A percentile compares a stretch with the other conserved stretches of the same genome.
These are phyloP conservation scores for Arabidopsis lyrata DNA, from an alignment of 441 rosid genomes.

Conservation along the genomic window DNA sequence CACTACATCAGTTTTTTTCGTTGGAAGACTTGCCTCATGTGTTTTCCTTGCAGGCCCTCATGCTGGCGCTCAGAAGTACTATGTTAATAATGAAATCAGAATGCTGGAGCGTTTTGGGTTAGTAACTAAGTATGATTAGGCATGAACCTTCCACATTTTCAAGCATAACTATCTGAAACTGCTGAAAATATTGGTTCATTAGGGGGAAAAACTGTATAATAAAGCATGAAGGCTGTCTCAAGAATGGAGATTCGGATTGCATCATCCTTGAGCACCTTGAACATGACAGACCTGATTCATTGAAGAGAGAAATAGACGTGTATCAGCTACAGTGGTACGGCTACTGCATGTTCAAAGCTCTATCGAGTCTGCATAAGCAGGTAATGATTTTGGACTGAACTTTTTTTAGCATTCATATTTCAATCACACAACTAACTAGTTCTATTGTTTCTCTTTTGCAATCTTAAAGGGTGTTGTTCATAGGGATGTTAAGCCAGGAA, in stretches of 20 bases:
- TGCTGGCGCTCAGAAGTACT: conserved; percentile 73
- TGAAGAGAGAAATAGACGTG: conserved; percentile 79
- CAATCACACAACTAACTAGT: conserved; percentile 8
- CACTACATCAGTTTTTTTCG: conserved; percentile 12
- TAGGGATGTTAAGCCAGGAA: conserved; percentile 98
- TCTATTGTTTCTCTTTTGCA: conserved; percentile 27
- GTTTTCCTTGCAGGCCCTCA: conserved; percentile 70
- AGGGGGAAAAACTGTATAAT: conserved; percentile 91
- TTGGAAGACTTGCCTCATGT: conserved; percentile 27
- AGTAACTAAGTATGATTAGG: conserved; percentile 43
- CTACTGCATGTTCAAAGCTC: conserved; percentile 91
- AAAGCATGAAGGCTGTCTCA: conserved; percentile 79
- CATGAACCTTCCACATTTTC: conserved; percentile 3
- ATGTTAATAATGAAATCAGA: conserved; percentile 70
- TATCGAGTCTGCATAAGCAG: conserved; percentile 88
- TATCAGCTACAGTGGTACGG: conserved; percentile 83
- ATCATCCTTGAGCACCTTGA: conserved; percentile 89
- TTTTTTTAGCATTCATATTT: neutral
- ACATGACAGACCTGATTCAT: conserved; percentile 96
- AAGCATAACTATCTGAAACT: conserved; percentile 21
- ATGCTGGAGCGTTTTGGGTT: conserved; percentile 98
- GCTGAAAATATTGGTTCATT: conserved; percentile 37
- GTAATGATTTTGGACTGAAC: conserved; percentile 43
- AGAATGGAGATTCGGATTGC: conserved; percentile 79
- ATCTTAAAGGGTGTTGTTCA: conserved; percentile 81